Evolutionary conservation across 495 filamentous ascomycete genomes (phyloP).

Genomic region (Podospora sp.): DNA sequence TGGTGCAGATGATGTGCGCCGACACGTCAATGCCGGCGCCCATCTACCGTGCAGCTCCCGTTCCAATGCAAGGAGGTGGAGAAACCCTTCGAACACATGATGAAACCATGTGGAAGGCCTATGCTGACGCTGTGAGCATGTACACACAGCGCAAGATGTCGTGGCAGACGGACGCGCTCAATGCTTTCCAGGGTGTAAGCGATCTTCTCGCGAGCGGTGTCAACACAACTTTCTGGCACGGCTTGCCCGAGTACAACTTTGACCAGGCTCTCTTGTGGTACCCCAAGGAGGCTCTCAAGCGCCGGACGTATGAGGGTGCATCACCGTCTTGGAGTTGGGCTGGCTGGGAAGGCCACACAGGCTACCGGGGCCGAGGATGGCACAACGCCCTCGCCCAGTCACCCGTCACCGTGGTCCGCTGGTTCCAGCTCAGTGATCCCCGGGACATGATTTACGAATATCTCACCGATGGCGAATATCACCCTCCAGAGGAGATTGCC

Average conservation of each 20-base stretch:
- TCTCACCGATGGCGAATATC: neutral
- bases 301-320: conserved; percentile 4
- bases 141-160: conserved; percentile 24
- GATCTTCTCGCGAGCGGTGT: conserved; percentile 19
- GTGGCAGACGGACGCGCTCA: conserved; percentile 21
- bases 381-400: conserved; percentile 15
- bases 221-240: conserved; percentile 23
- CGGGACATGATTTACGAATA: conserved; percentile 12
- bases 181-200: conserved; percentile 21
- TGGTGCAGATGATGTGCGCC: neutral
- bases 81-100: conserved; percentile 16
- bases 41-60: conserved; percentile 14
- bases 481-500: conserved; percentile 10
- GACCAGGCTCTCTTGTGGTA: conserved; percentile 25
- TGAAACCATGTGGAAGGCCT: conserved; percentile 22
- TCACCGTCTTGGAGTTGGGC: conserved; percentile 23
- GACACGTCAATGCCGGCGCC: conserved; percentile 15
- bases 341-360: conserved; percentile 24
- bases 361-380: conserved; percentile 25
- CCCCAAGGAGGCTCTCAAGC: conserved; percentile 16
- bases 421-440: neutral
- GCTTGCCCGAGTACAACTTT: conserved; percentile 25
- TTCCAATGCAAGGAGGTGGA: neutral
- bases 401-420: conserved; percentile 14
- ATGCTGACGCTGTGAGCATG: conserved; percentile 19